Percentiles rank a stretch among this genome's conserved stretches.
These are phyloP conservation scores for Tuber indicum DNA, from an alignment of 495 filamentous ascomycete genomes.

Conservation along the genomic window DNA sequence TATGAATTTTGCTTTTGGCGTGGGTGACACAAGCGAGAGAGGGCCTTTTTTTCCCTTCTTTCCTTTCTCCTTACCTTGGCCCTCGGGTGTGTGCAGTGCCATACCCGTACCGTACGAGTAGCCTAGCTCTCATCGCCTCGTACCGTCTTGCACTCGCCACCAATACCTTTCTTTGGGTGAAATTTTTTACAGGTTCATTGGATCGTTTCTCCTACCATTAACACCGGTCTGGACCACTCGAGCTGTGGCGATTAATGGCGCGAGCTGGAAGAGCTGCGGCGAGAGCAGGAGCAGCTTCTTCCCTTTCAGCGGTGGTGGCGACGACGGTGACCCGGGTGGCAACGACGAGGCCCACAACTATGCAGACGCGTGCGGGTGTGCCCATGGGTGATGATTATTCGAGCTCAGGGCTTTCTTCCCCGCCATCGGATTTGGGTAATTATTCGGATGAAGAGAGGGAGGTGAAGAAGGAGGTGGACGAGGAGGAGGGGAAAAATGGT, in stretches of 20 bases:
- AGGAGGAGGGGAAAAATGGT: not conserved
- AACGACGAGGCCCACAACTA: constrained; percentile 13
- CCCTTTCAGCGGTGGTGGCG: not conserved
- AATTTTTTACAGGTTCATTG: not conserved
- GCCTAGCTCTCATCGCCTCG: not conserved
- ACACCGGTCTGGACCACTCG: not conserved
- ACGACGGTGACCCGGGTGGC: not conserved
- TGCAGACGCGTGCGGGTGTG: constrained; percentile 22
- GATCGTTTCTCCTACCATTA: not conserved
- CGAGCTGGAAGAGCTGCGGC: not conserved
- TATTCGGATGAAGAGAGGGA: constrained; percentile 17
- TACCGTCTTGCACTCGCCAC: not conserved
- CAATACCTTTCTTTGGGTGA: not conserved
- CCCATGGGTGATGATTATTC: constrained; percentile 11
- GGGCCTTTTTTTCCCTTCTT: not conserved
- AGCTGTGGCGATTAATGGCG: not conserved
- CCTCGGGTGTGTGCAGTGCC: not conserved
- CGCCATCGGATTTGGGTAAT: constrained; percentile 27
- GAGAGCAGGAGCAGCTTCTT: not conserved
- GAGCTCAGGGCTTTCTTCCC: constrained; percentile 29
- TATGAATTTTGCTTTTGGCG: not conserved
- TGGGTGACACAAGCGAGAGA: not conserved
- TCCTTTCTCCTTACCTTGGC: not conserved
- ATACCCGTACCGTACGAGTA: not conserved
- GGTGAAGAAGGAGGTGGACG: not conserved